Evolutionary conservation across 2,329 filamentous ascomycete genomes (phyloP).

Genomic region (Botrytis sinoallii): DNA sequence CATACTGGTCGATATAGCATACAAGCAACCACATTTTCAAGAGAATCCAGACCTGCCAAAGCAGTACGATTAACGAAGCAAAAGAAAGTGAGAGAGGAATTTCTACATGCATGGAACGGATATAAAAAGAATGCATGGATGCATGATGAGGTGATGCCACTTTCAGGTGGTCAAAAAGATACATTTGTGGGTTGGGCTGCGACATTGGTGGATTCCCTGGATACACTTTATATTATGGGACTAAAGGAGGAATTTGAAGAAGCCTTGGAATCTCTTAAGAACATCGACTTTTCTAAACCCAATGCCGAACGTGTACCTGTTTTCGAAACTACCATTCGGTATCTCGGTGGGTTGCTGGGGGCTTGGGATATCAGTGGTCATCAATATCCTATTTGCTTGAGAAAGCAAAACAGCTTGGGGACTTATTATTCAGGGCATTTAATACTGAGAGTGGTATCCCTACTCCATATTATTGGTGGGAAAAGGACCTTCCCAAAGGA

Average conservation of each 20-base stretch:
- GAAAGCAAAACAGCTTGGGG: conserved; percentile 65
- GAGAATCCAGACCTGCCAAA: neutral
- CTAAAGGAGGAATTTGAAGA: conserved; percentile 73
- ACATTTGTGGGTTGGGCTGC: conserved; percentile 89
- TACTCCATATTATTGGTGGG: conserved; percentile 47
- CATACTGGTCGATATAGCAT: conserved; percentile 9
- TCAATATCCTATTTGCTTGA: conserved; percentile 53
- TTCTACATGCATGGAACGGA: conserved; percentile 57
- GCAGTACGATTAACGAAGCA: conserved; percentile 6
- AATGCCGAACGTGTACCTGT: conserved; percentile 23
- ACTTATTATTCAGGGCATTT: conserved; percentile 71
- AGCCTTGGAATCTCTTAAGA: conserved; percentile 60
- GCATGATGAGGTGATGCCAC: conserved; percentile 78
- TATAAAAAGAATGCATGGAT: conserved; percentile 77
- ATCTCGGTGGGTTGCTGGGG: conserved; percentile 27
- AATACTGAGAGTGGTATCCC: conserved; percentile 72
- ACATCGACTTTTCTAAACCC: conserved; percentile 26
- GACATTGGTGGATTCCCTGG: conserved; percentile 75
- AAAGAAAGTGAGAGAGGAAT: conserved; percentile 23
- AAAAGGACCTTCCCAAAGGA: neutral
- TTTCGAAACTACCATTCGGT: conserved; percentile 30
- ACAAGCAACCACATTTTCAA: conserved; percentile 9
- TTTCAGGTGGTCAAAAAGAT: conserved; percentile 63
- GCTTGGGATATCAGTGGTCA: conserved; percentile 58
- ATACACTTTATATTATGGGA: conserved; percentile 82